phyloP scores from a whole-genome alignment of 768 basidiomycete species.

The Suillus subaureus region DNA sequence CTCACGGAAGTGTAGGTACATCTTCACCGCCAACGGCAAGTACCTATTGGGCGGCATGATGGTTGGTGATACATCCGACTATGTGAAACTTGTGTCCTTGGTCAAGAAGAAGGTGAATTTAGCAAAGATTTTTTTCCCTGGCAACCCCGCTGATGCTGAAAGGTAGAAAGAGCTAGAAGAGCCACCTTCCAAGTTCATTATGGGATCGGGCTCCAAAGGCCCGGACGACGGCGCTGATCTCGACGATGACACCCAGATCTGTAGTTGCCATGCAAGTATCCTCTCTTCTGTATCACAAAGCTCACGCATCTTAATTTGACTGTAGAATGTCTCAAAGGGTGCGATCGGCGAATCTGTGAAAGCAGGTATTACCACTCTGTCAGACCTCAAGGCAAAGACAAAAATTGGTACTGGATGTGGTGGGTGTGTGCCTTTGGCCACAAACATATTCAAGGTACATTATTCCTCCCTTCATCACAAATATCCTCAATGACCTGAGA shows the following conservation, averaged over 20 bases:
- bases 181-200: slow-evolving; percentile 66
- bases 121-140: neutral
- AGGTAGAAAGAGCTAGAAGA: slow-evolving; percentile 63
- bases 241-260: slow-evolving; percentile 72
- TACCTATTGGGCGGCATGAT: slow-evolving; percentile 77
- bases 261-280: slow-evolving; percentile 59
- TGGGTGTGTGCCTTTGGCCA: slow-evolving; percentile 64
- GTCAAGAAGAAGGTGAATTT: slow-evolving; percentile 63
- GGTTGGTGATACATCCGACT: slow-evolving; percentile 74
- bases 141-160: neutral
- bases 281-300: neutral
- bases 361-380: slow-evolving; percentile 50
- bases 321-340: slow-evolving; percentile 65
- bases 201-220: slow-evolving; percentile 51
- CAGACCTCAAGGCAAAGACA: slow-evolving; percentile 61
- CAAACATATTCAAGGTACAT: slow-evolving; percentile 40
- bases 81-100: slow-evolving; percentile 67
- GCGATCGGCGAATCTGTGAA: slow-evolving; percentile 52
- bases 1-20: slow-evolving; percentile 41
- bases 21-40: slow-evolving; percentile 72
- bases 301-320: neutral
- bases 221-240: slow-evolving; percentile 66
- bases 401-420: slow-evolving; percentile 77
- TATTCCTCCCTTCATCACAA: neutral
- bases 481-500: slow-evolving; percentile 11